Conservation (phyloP, 352 stramenopile genomes). For the Globisporangium barbulae region DNA sequence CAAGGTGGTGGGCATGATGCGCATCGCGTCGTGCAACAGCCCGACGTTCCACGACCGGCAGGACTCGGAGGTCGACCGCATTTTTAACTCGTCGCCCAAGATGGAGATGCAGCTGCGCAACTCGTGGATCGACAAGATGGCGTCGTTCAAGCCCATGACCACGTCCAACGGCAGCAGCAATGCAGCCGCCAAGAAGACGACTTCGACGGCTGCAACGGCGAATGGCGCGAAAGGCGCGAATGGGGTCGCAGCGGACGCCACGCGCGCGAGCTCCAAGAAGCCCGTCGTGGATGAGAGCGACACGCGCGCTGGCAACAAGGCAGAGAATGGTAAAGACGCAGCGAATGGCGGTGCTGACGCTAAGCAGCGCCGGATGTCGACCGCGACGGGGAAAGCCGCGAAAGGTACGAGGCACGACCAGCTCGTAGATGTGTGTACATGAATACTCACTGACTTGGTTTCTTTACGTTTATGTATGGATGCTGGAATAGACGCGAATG, state of each 20-base stretch:
- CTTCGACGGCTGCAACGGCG: neutral
- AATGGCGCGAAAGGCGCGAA: conserved; percentile 1
- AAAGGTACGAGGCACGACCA: conserved; percentile 6
- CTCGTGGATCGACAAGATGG: conserved; percentile 88
- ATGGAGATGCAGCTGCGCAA: conserved; percentile 84
- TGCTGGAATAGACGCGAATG: conserved; percentile 4
- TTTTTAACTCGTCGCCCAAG: conserved; percentile 89
- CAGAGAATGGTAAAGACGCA: conserved; percentile 11
- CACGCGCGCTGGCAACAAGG: conserved; percentile 16
- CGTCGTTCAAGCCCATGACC: conserved; percentile 61
- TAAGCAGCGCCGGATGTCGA: conserved; percentile 14
- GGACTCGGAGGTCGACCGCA: conserved; percentile 87
- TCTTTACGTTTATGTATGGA: neutral
- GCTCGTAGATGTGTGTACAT: neutral
- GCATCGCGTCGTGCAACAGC: conserved; percentile 76
- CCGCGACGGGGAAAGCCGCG: conserved; percentile 11
- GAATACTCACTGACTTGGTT: neutral
- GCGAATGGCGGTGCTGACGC: conserved; percentile 6
- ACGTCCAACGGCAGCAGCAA: conserved; percentile 9
- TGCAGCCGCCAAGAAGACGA: conserved; percentile 45
- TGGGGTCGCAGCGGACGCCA: conserved; percentile 3
- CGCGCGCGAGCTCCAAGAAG: conserved; percentile 22
- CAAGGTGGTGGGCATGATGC: conserved; percentile 80
- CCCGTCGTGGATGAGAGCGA: neutral
- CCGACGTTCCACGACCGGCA: conserved; percentile 87